These are phyloP conservation scores for Populus simonii DNA, from an alignment of 345 rosid species.

Conservation along the genomic window DNA sequence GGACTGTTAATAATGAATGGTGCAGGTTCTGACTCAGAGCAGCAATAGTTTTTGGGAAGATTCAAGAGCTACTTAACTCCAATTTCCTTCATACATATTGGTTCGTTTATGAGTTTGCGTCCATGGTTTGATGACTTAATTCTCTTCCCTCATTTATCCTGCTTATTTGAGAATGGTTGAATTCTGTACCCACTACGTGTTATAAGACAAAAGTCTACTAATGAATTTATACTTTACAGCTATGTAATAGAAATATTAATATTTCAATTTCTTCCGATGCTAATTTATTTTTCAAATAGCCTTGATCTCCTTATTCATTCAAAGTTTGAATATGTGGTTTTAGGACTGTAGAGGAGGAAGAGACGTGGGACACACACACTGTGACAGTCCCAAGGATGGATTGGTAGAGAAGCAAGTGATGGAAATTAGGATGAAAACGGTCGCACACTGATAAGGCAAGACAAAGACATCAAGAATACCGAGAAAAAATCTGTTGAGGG, in stretches of 20 bases:
- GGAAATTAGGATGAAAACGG: slow-evolving; percentile 7
- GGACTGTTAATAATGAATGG: neutral
- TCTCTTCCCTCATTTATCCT: neutral
- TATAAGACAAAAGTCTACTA: neutral
- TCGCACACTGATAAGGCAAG: slow-evolving; percentile 14
- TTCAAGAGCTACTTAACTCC: neutral
- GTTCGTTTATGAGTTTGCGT: neutral
- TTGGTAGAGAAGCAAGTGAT: slow-evolving; percentile 17
- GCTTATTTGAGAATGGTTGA: neutral
- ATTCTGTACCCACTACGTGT: neutral
- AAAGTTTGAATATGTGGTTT: slow-evolving; percentile 11
- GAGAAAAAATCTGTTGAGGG: slow-evolving; percentile 14
- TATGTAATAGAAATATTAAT: neutral
- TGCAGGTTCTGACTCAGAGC: neutral
- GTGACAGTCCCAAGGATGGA: slow-evolving; percentile 12
- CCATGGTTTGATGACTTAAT: neutral
- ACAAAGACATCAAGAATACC: slow-evolving; percentile 22
- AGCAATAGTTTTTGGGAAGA: neutral
- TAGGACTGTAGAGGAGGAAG: slow-evolving; percentile 46
- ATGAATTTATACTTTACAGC: neutral
- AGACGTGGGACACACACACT: slow-evolving; percentile 21
- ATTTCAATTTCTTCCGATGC: neutral
- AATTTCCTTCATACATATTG: neutral
- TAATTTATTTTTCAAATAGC: neutral
- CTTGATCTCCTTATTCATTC: neutral